These are phyloP conservation scores for Carex kokanica DNA, from an alignment of 176 grass and related monocot species.

Conservation along the genomic window DNA sequence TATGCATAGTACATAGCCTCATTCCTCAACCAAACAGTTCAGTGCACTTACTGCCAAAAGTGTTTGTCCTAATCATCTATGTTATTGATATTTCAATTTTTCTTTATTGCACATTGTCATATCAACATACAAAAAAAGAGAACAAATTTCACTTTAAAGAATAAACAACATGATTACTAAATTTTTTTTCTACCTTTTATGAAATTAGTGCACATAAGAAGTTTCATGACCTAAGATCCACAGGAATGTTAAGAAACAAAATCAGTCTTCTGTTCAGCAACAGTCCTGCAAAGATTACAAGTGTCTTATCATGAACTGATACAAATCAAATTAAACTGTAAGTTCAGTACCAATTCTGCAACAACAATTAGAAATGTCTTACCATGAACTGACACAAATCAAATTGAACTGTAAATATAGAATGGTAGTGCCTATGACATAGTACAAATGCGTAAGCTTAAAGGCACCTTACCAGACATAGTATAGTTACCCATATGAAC, in stretches of 20 bases:
- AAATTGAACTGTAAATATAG: not conserved
- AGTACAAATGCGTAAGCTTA: not conserved
- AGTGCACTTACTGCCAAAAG: not conserved
- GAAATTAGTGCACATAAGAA: not conserved
- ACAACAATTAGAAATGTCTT: not conserved
- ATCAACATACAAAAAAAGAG: not conserved
- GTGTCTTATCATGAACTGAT: not conserved
- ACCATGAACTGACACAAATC: not conserved
- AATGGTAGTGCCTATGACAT: not conserved
- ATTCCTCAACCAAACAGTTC: not conserved
- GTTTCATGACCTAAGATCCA: not conserved
- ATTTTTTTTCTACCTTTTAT: not conserved
- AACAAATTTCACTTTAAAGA: not conserved
- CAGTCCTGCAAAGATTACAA: not conserved
- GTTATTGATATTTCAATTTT: not conserved
- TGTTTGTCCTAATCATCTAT: not conserved
- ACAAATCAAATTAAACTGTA: not conserved
- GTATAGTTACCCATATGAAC: not conserved
- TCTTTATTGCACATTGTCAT: not conserved
- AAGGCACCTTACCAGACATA: not conserved
- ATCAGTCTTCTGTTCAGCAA: not conserved
- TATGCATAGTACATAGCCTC: no score
- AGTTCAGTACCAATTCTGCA: not conserved
- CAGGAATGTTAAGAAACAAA: not conserved
- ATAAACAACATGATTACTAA: conserved; percentile 4